phyloP scores from a whole-genome alignment of 805 yeast genomes.

The Hemisphaericaspora nanyangensis region DNA sequence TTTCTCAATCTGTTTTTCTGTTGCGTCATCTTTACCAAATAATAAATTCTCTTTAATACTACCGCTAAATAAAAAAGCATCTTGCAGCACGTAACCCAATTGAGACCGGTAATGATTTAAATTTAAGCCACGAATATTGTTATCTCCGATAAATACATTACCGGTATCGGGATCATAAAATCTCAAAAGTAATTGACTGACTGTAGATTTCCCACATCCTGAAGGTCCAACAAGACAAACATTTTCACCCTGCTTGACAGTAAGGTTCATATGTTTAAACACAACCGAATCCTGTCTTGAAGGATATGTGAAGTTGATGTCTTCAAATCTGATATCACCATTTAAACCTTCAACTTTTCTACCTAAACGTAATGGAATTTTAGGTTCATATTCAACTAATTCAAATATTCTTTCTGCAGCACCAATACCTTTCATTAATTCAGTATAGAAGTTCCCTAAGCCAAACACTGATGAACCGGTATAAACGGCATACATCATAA shows the following conservation, averaged over 20 bases:
- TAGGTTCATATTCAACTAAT: constrained; percentile 71
- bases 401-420: constrained; percentile 93
- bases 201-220: constrained; percentile 93
- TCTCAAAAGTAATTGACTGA: constrained; percentile 72
- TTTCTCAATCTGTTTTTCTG: constrained; percentile 52
- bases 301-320: constrained; percentile 76
- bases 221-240: constrained; percentile 96
- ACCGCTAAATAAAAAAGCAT: constrained; percentile 85
- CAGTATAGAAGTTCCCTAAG: constrained; percentile 84
- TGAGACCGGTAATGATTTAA: constrained; percentile 68
- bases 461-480: constrained; percentile 94
- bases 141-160: constrained; percentile 57
- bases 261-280: constrained; percentile 57
- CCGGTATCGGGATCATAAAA: constrained; percentile 80
- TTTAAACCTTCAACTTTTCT: constrained; percentile 34
- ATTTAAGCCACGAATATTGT: constrained; percentile 59
- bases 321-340: constrained; percentile 58
- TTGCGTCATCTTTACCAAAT: constrained; percentile 64
- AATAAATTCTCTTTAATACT: constrained; percentile 77
- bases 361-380: constrained; percentile 67
- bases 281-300: constrained; percentile 72
- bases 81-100: constrained; percentile 91
- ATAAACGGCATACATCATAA: constrained; percentile 92
- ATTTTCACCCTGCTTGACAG: constrained; percentile 75
- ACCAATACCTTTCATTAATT: constrained; percentile 95